Base-by-base conservation (phyloP, 1,139 yeast species). In the Saccharomyces hybrid region DNA sequence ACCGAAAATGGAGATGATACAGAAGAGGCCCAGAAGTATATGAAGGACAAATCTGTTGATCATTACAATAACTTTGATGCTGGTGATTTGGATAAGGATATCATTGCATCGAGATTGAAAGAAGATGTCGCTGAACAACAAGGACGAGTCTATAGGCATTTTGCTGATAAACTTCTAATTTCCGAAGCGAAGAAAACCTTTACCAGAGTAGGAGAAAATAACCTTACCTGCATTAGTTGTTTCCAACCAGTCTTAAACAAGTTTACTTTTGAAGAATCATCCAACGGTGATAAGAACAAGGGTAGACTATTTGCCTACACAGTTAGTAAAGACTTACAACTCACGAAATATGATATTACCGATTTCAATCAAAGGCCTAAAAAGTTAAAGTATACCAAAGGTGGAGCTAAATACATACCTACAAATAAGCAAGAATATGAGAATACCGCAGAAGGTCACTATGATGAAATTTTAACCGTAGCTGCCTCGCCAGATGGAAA, bases 401-500 rank as follows among this genome's bases (percentile, higher is more conserved):
- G 95, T 52, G 89, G 90, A 11, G 61, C 69, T 23, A 74, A 77
- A 59, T 67, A 56, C 47, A 82, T 85, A 14, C 69, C 74, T 44
- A 64, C 74, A 66, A 58, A 79, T 68, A 66, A 76, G 67, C 61
- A 73, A 65, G 67, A 71, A 68, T 57, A 78, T 53, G 68, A 66
- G 48, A 68, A 68, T 55, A 64, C 65, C n/a, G 67, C 72, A 27
- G 68, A 68, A 52, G 91, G 91, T 49, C 98, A 90, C 69, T 78
- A 76, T 62, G 93, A 81, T 61, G 88, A 84, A 64, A 85, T 91
- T 48, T 76, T 82, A 55, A 77, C 95, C 57, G 83, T 89, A 47
- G 95, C 96, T 0, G 90, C 87, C 2, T 84, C 91, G 53, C 86
- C 95, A 7, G 95, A 91, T 71, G 97, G 97, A 14, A 84, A 80